Conservation (phyloP, 2,329 filamentous ascomycete genomes). For the Trichophyton mentagrophytes region DNA sequence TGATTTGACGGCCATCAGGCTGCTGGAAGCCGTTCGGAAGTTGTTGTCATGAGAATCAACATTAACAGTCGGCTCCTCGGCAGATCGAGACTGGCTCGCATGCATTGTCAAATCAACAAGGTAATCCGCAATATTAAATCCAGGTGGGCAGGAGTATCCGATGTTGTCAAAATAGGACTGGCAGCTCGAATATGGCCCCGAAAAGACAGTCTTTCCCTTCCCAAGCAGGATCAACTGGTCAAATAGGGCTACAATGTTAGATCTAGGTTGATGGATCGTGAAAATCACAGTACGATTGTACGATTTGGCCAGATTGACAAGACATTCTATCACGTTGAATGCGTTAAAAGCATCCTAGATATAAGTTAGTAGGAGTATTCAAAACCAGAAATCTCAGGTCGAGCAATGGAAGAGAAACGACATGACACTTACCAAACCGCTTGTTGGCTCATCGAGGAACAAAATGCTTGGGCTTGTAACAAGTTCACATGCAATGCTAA, state of each 20-base stretch:
- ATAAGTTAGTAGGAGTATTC: slow-evolving; percentile 7
- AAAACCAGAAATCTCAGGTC: slow-evolving; percentile 77
- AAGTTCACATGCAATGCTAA: slow-evolving; percentile 93
- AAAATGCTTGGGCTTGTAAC: slow-evolving; percentile 95
- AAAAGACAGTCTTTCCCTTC: slow-evolving; percentile 81
- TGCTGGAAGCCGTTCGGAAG: slow-evolving; percentile 65
- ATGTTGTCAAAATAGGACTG: slow-evolving; percentile 86
- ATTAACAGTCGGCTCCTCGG: slow-evolving; percentile 46
- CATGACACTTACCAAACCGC: slow-evolving; percentile 58
- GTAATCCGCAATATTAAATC: slow-evolving; percentile 98
- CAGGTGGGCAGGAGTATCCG: slow-evolving; percentile 84
- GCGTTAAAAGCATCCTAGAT: slow-evolving; percentile 76
- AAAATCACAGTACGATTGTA: slow-evolving; percentile 97
- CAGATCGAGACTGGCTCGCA: slow-evolving; percentile 49
- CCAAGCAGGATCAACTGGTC: slow-evolving; percentile 87
- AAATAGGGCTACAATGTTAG: slow-evolving; percentile 95
- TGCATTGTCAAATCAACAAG: slow-evolving; percentile 98
- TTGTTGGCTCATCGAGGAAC: slow-evolving; percentile 94
- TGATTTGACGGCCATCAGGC: slow-evolving; percentile 77
- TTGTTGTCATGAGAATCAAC: slow-evolving; percentile 47
- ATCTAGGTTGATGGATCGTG: slow-evolving; percentile 94
- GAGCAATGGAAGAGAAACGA: slow-evolving; percentile 50
- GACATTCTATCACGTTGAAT: slow-evolving; percentile 92
- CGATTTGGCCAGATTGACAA: slow-evolving; percentile 86
- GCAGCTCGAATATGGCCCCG: slow-evolving; percentile 75